Conservation (phyloP, 768 basidiomycete genomes). For the Stropharia rugosoannulata region DNA sequence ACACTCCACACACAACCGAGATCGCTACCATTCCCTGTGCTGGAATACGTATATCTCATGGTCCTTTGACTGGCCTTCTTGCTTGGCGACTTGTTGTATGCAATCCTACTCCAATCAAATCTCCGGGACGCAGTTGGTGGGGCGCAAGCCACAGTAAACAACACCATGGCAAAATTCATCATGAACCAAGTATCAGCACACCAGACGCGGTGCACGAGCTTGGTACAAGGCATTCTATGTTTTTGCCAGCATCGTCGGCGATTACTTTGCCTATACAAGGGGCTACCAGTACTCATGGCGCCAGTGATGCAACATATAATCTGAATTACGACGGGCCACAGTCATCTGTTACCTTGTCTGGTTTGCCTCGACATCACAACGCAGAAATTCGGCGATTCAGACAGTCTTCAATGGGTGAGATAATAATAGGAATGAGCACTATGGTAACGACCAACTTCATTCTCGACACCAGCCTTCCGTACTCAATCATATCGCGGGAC, state of each 20-base stretch:
- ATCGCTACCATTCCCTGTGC: slow-evolving; percentile 31
- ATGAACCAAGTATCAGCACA: background rate
- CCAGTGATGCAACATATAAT: background rate
- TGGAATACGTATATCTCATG: slow-evolving; percentile 28
- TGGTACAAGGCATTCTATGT: background rate
- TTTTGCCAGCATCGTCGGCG: background rate
- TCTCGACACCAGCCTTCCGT: slow-evolving; percentile 28
- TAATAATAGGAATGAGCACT: slow-evolving; percentile 1
- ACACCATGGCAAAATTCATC: background rate
- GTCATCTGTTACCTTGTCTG: background rate
- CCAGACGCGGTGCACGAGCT: background rate
- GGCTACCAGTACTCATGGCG: background rate
- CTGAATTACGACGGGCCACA: background rate
- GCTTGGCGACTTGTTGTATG: slow-evolving; percentile 31
- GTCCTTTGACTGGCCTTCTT: slow-evolving; percentile 26
- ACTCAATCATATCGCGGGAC: slow-evolving; percentile 27
- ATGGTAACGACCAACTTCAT: slow-evolving; percentile 28
- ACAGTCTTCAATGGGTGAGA: slow-evolving; percentile 1
- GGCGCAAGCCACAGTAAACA: slow-evolving; percentile 4
- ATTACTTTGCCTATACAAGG: background rate
- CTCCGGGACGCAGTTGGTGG: slow-evolving; percentile 11
- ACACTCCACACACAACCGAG: slow-evolving; percentile 23
- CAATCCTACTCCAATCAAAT: slow-evolving; percentile 7
- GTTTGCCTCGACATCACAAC: background rate
- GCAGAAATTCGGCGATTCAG: background rate